Conservation (phyloP, 345 rosid species). For the Rhodamnia rubescens region DNA sequence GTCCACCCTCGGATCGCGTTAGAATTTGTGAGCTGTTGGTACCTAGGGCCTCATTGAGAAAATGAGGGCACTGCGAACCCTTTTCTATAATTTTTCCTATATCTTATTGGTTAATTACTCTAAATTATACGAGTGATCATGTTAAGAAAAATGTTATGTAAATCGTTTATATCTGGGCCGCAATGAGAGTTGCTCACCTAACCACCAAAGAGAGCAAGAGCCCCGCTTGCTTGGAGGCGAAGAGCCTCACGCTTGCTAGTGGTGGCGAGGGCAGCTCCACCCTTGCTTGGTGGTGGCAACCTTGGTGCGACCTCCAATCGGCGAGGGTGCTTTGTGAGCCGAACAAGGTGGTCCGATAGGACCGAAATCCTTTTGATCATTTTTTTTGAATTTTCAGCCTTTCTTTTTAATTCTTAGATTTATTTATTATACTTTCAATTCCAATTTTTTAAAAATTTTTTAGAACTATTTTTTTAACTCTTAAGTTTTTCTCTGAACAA, state of each 20-base stretch:
- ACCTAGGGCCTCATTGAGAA: not conserved
- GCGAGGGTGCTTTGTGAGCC: not conserved
- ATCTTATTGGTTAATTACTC: too few relatives aligned
- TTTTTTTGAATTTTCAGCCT: not conserved
- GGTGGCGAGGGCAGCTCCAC: too few relatives aligned
- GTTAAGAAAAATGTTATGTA: too few relatives aligned
- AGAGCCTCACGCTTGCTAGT: too few relatives aligned
- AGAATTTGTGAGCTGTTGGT: conserved; percentile 35
- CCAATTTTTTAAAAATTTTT: not conserved
- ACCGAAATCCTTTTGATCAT: not conserved
- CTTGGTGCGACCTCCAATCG: too few relatives aligned
- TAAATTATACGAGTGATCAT: too few relatives aligned
- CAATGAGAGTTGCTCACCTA: too few relatives aligned
- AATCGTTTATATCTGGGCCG: too few relatives aligned
- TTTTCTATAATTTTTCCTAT: too few relatives aligned
- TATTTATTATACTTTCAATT: not conserved
- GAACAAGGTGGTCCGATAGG: not conserved
- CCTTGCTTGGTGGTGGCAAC: not conserved
- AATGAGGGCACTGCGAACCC: too few relatives aligned
- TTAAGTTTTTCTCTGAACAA: not conserved
- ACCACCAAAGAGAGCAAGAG: too few relatives aligned
- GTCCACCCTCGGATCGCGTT: conserved; percentile 32
- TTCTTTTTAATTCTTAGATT: not conserved
- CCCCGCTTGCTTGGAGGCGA: too few relatives aligned
- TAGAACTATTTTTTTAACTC: not conserved